Evolutionary conservation across 2,329 filamentous ascomycete genomes (phyloP), one percentile per base, ranked within the genome.

Genomic region (Aspergillus flavus): DNA sequence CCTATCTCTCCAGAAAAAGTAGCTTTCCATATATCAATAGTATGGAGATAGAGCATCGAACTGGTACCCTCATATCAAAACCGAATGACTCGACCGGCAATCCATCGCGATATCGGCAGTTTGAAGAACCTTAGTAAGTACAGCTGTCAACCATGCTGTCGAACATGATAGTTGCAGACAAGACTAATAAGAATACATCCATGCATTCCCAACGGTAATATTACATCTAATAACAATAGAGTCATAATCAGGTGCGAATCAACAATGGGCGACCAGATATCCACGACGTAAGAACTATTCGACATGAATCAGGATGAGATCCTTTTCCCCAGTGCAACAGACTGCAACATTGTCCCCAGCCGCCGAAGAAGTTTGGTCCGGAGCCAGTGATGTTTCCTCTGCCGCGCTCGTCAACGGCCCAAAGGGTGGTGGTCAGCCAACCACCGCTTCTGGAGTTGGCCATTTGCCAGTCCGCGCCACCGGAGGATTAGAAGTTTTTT

Each of bases 401-500:
- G 28, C 48, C 48, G 48, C 48, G 11, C 48, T 52, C 48, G 48
- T 52, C 48, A 34, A 52, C 45, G 57, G 41, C 43, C 41, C 43
- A 43, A 19, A 30, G 28, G 45, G 19, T 52, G 48, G 48, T 52
- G 48, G 48, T 59, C 57, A 59, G 57, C 57, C 57, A 52, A 52
- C 57, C 56, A 58, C 41, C 56, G 43, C 41, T 45, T 32, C 41
- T 58, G 39, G 23, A 58, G 50, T 58, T 58, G 48, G 48, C 48
- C 19, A 30, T 32, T 50, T 32, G 56, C 41, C 56, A 45, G 56
- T 30, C 57, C 57, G 48, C 57, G 57, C 57, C 57, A 59, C 57
- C 45, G 48, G 48, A 32, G 28, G 19, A 52, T 32, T 52, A 30
- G 28, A 21, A 11, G 28, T 19, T 14, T 9, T 32, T 14, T 28